These are phyloP conservation scores for Pseudocercospora eumusae DNA, from an alignment of 2,329 filamentous ascomycete genomes.

Conservation along the genomic window DNA sequence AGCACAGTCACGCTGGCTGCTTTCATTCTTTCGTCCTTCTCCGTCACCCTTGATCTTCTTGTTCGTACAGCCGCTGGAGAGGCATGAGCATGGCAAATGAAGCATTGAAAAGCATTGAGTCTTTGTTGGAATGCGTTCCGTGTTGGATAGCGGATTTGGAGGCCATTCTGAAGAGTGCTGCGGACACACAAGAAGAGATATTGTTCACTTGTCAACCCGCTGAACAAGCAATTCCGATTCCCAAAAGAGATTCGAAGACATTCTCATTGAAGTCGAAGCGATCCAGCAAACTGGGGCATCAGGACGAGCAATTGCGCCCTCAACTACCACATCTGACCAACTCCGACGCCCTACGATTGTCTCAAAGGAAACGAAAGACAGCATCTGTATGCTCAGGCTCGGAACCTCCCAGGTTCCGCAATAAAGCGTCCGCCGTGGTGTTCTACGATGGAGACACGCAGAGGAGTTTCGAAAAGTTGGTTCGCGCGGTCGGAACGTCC, in stretches of 20 bases:
- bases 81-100: conserved; percentile 37
- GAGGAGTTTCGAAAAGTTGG: conserved; percentile 76
- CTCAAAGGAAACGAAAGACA: conserved; percentile 48
- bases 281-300: conserved; percentile 7
- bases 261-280: conserved; percentile 31
- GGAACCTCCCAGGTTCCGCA: conserved; percentile 61
- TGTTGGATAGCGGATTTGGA: conserved; percentile 39
- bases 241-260: conserved; percentile 24
- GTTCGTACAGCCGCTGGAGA: conserved; percentile 5
- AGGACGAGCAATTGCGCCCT: conserved; percentile 22
- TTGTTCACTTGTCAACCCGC: conserved; percentile 30
- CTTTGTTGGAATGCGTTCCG: conserved; percentile 36
- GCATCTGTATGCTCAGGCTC: conserved; percentile 46
- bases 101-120: conserved; percentile 34
- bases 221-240: conserved; percentile 9
- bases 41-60: not conserved
- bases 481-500: conserved; percentile 76
- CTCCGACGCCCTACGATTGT: conserved; percentile 35
- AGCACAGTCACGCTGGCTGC: not conserved
- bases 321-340: conserved; percentile 33
- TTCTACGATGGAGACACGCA: conserved; percentile 90
- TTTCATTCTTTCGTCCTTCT: conserved; percentile 5
- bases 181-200: conserved; percentile 34
- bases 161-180: conserved; percentile 31
- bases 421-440: conserved; percentile 77